A percentile compares a stretch with the other conserved stretches of the same genome.
These are phyloP conservation scores for Lasiodiplodia sp. DNA, from an alignment of 2,329 filamentous ascomycete species.

Conservation along the genomic window DNA sequence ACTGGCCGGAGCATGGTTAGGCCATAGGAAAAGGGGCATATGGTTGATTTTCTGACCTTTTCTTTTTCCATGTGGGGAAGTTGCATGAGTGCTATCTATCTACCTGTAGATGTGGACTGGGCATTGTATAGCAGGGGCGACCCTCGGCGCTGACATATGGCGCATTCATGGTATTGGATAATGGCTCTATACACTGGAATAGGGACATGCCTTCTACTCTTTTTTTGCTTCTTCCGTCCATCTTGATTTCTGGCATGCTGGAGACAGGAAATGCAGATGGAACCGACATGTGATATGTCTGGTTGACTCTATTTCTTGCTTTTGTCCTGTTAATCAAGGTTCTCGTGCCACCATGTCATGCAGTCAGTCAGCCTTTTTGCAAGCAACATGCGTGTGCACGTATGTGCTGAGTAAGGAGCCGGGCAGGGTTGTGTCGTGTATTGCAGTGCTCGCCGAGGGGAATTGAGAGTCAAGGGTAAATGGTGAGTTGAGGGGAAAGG, in stretches of 20 bases:
- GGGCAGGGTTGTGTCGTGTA: not conserved
- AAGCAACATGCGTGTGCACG: not conserved
- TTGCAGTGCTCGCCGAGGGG: not conserved
- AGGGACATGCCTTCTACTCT: not conserved
- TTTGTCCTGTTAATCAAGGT: no score
- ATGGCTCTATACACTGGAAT: not conserved
- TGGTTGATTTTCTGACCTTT: no score
- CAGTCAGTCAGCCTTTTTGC: not conserved
- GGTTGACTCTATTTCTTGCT: no score
- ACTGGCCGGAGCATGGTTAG: no score
- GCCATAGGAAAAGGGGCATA: no score
- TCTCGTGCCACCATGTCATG: not conserved
- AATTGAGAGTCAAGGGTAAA: no score
- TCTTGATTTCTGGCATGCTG: not conserved
- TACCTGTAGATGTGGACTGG: not conserved
- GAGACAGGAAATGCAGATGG: no score
- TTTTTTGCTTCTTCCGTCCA: not conserved
- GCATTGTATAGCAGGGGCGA: not conserved
- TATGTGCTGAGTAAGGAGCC: not conserved
- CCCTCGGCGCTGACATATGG: no score
- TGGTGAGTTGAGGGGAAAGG: no score
- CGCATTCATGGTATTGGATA: not conserved
- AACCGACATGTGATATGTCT: no score
- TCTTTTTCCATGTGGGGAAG: no score
- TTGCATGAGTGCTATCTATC: no score